Evolutionary conservation across 306 rosid genomes (phyloP), one percentile per base, ranked within the genome.

Genomic region (Heteromeles arbutifolia): DNA sequence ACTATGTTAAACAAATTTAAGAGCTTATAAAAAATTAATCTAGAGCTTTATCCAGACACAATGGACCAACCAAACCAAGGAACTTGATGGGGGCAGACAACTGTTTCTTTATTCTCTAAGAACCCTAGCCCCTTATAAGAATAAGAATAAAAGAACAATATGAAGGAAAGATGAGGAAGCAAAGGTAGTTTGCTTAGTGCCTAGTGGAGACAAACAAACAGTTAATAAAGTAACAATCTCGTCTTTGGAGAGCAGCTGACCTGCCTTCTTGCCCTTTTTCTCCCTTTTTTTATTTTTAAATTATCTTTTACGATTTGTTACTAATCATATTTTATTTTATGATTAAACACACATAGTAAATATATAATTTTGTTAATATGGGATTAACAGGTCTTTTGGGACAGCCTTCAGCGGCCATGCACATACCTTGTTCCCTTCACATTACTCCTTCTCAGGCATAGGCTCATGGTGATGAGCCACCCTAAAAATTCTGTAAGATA

Each of bases 371-470:
- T 4, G 25, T 57, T 22, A n/a, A 57, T 9, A 59, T 25, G 10
- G 65, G 19, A 24, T 59, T 25, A 25, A 59, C 28, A 13, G 34
- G 19, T 11, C 32, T 59, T 48, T 48, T 32, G 52, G 69, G 69
- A 73, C 77, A 73, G 32, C 77, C 77, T 61, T 73, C 69, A 72
- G 32, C 67, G 37, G 48, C 66, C 74, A 53, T 70, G 65, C 75
- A 41, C 68, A 59, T 24, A 41, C 28, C 69, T 59, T 73, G 69
- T 61, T 15, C 77, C 44, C 69, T 43, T 59, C 69, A 18, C 58
- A 61, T 59, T 17, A 18, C 25, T 59, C 58, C 58, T 8, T 56
- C 56, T 62, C 37, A 48, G 8, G 54, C 54, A 28, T 15, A 22
- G 44, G 18, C 69, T 9, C 13, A 18, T 32, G 28, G 34, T 57